Evolutionary conservation across 2,329 filamentous ascomycete genomes (phyloP).

Genomic region (Fusarium humuli): DNA sequence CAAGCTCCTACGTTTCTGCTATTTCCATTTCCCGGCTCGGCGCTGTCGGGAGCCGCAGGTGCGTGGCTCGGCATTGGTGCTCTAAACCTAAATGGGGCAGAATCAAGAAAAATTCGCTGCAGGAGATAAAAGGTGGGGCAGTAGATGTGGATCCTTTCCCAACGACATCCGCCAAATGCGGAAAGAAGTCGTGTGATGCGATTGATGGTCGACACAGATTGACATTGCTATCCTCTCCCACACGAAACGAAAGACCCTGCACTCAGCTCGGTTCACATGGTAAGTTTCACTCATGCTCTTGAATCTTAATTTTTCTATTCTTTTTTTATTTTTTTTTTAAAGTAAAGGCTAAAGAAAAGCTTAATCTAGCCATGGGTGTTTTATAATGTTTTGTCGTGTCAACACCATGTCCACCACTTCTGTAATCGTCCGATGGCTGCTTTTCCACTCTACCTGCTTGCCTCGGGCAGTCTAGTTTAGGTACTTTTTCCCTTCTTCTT

Average conservation of each 20-base stretch:
- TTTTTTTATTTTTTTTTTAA: neutral
- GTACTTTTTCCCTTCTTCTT: neutral
- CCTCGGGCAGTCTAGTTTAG: neutral
- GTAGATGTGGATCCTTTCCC: neutral
- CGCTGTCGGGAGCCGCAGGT: slow-evolving; percentile 33
- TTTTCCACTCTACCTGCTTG: neutral
- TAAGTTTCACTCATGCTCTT: slow-evolving; percentile 1
- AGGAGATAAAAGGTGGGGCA: slow-evolving; percentile 12
- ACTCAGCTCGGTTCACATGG: slow-evolving; percentile 14
- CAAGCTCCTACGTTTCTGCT: slow-evolving; percentile 26
- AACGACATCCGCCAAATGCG: slow-evolving; percentile 35
- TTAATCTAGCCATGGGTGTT: slow-evolving; percentile 1
- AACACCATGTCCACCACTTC: neutral
- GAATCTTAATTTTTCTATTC: neutral
- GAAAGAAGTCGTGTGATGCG: slow-evolving; percentile 43
- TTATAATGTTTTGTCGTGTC: neutral
- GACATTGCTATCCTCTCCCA: neutral
- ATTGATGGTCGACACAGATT: neutral
- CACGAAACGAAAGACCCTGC: slow-evolving; percentile 6
- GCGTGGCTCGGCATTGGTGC: slow-evolving; percentile 16
- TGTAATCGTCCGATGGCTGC: neutral
- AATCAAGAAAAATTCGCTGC: slow-evolving; percentile 26
- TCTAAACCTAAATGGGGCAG: slow-evolving; percentile 21
- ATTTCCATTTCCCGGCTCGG: slow-evolving; percentile 39
- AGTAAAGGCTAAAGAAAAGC: slow-evolving; percentile 22